Conservation (phyloP, 1,284 basidiomycete genomes). For the Boletellus deceptivus region DNA sequence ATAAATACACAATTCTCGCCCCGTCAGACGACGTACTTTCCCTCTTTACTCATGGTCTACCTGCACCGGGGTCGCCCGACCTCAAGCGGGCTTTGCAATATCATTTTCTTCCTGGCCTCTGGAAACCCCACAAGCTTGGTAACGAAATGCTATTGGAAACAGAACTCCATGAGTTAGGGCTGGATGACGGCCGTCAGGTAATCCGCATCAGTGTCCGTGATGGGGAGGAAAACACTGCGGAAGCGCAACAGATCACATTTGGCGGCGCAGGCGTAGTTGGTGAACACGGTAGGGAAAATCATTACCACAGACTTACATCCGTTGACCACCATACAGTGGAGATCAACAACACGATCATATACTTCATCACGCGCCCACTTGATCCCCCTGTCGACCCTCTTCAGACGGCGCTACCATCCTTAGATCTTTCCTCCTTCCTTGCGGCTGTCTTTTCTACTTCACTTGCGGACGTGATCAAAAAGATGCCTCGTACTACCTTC, state of each 20-base stretch:
- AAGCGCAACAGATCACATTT: constrained; percentile 69
- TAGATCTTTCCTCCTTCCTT: constrained; percentile 87
- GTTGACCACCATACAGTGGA: constrained; percentile 48
- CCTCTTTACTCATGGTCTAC: constrained; percentile 54
- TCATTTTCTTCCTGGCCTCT: constrained; percentile 83
- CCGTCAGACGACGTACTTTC: constrained; percentile 85
- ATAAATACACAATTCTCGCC: constrained; percentile 81
- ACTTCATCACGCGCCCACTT: constrained; percentile 84
- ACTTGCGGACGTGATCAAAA: constrained; percentile 69
- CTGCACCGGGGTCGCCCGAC: constrained; percentile 63
- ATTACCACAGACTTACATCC: neutral
- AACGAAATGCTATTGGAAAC: constrained; percentile 80
- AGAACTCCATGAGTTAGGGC: constrained; percentile 64
- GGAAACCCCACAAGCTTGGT: constrained; percentile 65
- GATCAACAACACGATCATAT: constrained; percentile 80
- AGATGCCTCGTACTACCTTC: constrained; percentile 72
- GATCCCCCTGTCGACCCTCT: constrained; percentile 81
- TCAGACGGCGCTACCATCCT: constrained; percentile 77
- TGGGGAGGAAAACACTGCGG: constrained; percentile 43
- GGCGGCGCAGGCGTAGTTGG: constrained; percentile 82
- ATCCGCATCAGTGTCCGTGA: constrained; percentile 66
- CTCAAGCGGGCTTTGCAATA: constrained; percentile 72
- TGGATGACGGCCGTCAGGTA: constrained; percentile 72
- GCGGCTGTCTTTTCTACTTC: constrained; percentile 85
- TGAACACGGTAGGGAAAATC: constrained; percentile 58